phyloP scores from a whole-genome alignment of 345 rosid species.

The Cochlearia excelsa region DNA sequence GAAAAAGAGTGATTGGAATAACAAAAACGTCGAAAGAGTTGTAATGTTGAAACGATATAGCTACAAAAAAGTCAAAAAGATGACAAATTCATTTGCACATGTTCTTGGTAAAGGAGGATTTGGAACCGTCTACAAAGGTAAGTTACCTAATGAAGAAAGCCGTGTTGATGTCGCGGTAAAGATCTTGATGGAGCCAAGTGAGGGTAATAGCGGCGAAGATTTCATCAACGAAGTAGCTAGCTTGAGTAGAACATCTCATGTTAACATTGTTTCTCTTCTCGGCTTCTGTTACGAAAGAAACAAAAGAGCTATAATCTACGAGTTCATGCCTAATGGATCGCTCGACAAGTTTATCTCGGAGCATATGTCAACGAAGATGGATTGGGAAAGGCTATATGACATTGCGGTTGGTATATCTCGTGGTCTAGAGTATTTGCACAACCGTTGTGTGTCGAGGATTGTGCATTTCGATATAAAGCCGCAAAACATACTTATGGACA shows the following conservation, averaged over 20 bases:
- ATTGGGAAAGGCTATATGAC: constrained; percentile 18
- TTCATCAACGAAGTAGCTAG: constrained; percentile 51
- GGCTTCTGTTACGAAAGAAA: constrained; percentile 41
- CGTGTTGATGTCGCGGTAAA: constrained; percentile 32
- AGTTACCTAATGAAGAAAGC: constrained; percentile 1
- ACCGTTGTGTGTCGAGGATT: constrained; percentile 41
- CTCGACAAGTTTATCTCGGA: constrained; percentile 33
- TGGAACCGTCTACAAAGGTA: constrained; percentile 25
- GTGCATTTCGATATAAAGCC: constrained; percentile 52
- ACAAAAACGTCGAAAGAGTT: not conserved
- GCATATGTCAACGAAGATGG: not conserved
- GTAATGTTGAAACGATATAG: constrained; percentile 26
- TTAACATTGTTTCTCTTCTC: constrained; percentile 39
- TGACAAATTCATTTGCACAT: constrained; percentile 30
- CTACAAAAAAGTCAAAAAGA: constrained; percentile 29
- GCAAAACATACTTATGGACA: constrained; percentile 44
- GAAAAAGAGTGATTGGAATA: constrained; percentile 4
- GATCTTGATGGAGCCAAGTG: constrained; percentile 15
- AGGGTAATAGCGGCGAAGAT: constrained; percentile 41
- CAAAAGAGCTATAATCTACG: constrained; percentile 38
- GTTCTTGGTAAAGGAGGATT: constrained; percentile 37
- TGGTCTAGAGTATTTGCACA: constrained; percentile 48
- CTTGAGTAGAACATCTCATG: constrained; percentile 50
- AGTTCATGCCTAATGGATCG: constrained; percentile 40
- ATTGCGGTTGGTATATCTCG: constrained; percentile 39